Percentiles rank a stretch among this genome's conserved stretches.
These are phyloP conservation scores for Raphanus hybrid DNA, from an alignment of 441 rosid species.

Conservation along the genomic window DNA sequence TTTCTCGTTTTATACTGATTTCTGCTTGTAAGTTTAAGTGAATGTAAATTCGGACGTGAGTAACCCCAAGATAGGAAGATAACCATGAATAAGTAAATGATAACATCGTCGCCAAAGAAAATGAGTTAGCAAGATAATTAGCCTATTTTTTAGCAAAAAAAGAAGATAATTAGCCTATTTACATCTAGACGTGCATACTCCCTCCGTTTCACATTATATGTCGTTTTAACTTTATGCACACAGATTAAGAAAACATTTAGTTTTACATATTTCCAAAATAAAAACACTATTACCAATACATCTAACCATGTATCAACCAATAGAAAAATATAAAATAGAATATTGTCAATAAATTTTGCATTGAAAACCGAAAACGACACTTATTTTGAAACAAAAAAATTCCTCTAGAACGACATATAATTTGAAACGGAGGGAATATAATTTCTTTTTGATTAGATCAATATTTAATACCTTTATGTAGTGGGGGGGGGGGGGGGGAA, in stretches of 20 bases:
- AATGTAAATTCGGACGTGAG: background rate
- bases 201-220: too few relatives aligned
- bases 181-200: background rate
- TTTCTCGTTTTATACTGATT: background rate
- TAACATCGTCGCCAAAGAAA: background rate
- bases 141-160: background rate
- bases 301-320: too few relatives aligned
- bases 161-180: background rate
- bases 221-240: too few relatives aligned
- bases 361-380: too few relatives aligned
- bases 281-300: too few relatives aligned
- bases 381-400: too few relatives aligned
- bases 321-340: too few relatives aligned
- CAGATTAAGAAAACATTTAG: too few relatives aligned
- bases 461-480: background rate
- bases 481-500: slow-evolving; percentile 23
- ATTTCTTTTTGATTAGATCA: background rate
- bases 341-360: too few relatives aligned
- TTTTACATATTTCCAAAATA: too few relatives aligned
- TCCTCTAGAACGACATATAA: too few relatives aligned
- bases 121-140: background rate
- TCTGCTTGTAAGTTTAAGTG: background rate
- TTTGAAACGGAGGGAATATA: too few relatives aligned
- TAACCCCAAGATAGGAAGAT: background rate
- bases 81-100: background rate